Conservation (phyloP, 352 stramenopile genomes). For the Phytophthora capsici region DNA sequence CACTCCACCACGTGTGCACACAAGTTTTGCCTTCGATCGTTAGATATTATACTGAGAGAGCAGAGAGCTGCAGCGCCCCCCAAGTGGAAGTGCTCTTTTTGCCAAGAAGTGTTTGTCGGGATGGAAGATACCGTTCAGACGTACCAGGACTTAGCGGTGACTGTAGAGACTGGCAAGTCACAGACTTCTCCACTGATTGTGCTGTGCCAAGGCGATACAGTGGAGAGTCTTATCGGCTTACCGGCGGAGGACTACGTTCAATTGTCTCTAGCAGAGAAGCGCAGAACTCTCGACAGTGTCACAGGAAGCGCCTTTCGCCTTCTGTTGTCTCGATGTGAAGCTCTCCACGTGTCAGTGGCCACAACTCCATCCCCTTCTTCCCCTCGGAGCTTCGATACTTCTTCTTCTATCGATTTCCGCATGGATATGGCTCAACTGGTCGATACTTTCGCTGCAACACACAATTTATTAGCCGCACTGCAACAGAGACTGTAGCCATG, state of each 20-base stretch:
- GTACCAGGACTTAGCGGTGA: slow-evolving; percentile 48
- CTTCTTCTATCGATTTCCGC: slow-evolving; percentile 23
- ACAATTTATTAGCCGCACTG: slow-evolving; percentile 17
- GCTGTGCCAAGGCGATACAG: slow-evolving; percentile 51
- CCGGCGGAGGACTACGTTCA: slow-evolving; percentile 56
- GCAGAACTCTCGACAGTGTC: slow-evolving; percentile 32
- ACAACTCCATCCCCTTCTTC: background rate
- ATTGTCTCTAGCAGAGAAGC: slow-evolving; percentile 50
- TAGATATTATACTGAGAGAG: slow-evolving; percentile 26
- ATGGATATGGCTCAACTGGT: slow-evolving; percentile 47
- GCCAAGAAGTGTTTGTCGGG: slow-evolving; percentile 59
- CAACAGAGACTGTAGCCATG: slow-evolving; percentile 30
- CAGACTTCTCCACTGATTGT: slow-evolving; percentile 25
- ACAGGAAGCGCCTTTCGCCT: slow-evolving; percentile 43
- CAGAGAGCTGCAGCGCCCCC: slow-evolving; percentile 4
- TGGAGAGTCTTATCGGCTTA: slow-evolving; percentile 50
- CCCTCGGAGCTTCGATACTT: background rate
- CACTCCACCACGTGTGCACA: slow-evolving; percentile 59
- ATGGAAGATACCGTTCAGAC: slow-evolving; percentile 56
- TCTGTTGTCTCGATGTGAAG: slow-evolving; percentile 53
- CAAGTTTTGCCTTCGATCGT: slow-evolving; percentile 27
- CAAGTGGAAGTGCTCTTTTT: slow-evolving; percentile 64
- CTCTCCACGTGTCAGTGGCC: slow-evolving; percentile 20
- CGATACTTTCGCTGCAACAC: slow-evolving; percentile 38
- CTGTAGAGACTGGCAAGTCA: slow-evolving; percentile 48